Evolutionary conservation across 768 basidiomycete species (phyloP), one percentile per base, ranked within the genome.

Genomic region (Suillus variegatus): DNA sequence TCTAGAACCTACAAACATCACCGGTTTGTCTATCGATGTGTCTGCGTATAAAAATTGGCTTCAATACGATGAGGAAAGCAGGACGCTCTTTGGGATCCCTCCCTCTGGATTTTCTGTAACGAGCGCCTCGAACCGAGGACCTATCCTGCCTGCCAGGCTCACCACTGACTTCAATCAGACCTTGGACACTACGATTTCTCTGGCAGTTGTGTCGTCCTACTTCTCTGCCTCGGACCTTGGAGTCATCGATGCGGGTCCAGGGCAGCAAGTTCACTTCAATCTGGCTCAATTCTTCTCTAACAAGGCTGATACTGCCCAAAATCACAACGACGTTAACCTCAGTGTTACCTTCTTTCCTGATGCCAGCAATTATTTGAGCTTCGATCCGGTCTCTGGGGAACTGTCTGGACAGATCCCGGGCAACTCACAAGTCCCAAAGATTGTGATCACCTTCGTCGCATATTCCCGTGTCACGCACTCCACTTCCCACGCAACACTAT

Each of bases 191-290:
- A 87, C 82, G 67, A 80, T 96, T 41, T 80, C 85, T 2, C 71
- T 98, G 67, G 85, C 85, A 35, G 74, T 93, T 25, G 86, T 90
- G 10, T 84, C 89, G 4, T 91, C 93, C 4, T 92, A 86, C 74
- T 97, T 97, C 79, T 79, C 84, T 13, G 67, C 79, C 25, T 79
- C 86, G 25, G 76, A 79, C 40, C 77, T 94, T 52, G 86, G 90
- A 20, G 81, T 87, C 25, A 77, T 90, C 58, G 77, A 85, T 57
- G 83, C 82, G 46, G 78, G 81, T 32, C 85, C 84, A 16, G 86
- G 86, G 10, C 75, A 83, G 58, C 51, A 74, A 4, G 77, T 93
- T 52, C 70, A 79, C 8, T 88, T 92, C 70, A 75, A 82, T 68
- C 79, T 95, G 44, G 70, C 74, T 2, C 78, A 79, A 40, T 89